Conservation (phyloP, 352 stramenopile genomes). For the Phytophthora fragariaefolia region DNA sequence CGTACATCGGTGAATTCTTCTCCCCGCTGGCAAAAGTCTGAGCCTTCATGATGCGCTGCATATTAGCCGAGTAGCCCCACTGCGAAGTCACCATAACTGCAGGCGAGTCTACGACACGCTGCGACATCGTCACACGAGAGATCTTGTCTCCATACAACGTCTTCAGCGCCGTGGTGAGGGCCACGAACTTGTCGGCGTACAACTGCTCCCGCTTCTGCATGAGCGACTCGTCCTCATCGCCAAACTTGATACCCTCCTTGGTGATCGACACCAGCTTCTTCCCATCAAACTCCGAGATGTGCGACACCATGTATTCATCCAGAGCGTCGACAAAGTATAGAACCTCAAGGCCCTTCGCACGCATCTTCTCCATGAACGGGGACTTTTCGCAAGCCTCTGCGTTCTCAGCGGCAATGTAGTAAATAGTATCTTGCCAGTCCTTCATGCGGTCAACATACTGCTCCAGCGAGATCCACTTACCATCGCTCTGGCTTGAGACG, state of each 20-base stretch:
- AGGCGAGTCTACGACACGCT: slow-evolving; percentile 93
- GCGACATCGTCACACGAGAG: slow-evolving; percentile 95
- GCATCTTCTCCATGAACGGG: slow-evolving; percentile 98
- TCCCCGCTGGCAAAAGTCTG: slow-evolving; percentile 95
- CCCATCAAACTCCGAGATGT: slow-evolving; percentile 94
- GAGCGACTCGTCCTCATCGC: slow-evolving; percentile 97
- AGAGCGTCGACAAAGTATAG: slow-evolving; percentile 98
- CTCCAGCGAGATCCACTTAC: slow-evolving; percentile 95
- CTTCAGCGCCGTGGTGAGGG: slow-evolving; percentile 96
- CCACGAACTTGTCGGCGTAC: slow-evolving; percentile 97
- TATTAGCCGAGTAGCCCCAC: slow-evolving; percentile 99
- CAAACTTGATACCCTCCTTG: slow-evolving; percentile 99
- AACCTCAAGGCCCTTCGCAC: slow-evolving; percentile 97
- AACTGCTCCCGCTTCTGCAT: slow-evolving; percentile 95
- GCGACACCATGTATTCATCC: slow-evolving; percentile 98
- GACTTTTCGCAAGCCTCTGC: slow-evolving; percentile 94
- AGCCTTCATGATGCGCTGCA: slow-evolving; percentile 99
- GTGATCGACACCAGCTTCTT: slow-evolving; percentile 98
- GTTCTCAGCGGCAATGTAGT: slow-evolving; percentile 97
- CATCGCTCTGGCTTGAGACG: slow-evolving; percentile 93
- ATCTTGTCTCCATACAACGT: slow-evolving; percentile 96
- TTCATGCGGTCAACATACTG: slow-evolving; percentile 98
- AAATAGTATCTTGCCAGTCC: slow-evolving; percentile 99
- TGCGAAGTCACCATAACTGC: slow-evolving; percentile 97
- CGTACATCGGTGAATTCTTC: slow-evolving; percentile 42